These are phyloP conservation scores for Flaveria bidentis DNA, from an alignment of 129 eudicot species.

Conservation along the genomic window DNA sequence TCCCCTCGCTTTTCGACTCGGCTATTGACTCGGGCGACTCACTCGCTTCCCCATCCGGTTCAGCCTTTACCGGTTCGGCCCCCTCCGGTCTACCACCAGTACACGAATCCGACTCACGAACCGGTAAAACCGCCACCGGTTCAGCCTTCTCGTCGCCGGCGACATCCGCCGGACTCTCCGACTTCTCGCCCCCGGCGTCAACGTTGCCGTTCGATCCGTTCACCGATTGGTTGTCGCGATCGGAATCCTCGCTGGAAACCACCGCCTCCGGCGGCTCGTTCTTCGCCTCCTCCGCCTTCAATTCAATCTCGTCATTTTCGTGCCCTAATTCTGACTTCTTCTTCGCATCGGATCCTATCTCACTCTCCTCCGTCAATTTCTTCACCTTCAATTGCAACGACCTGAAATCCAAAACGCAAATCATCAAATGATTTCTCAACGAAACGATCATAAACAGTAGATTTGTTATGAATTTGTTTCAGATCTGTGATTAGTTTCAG, in stretches of 20 bases:
- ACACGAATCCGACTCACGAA: constrained; percentile 54
- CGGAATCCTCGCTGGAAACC: constrained; percentile 42
- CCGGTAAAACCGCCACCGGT: constrained; percentile 41
- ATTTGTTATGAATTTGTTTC: neutral
- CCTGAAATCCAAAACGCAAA: constrained; percentile 44
- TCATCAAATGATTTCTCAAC: neutral
- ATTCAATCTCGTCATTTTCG: constrained; percentile 26
- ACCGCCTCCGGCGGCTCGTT: constrained; percentile 40
- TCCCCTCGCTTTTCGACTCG: constrained; percentile 53
- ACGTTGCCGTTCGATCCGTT: constrained; percentile 68
- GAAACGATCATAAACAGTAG: neutral
- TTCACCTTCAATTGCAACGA: constrained; percentile 81
- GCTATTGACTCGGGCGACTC: constrained; percentile 52
- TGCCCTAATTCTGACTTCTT: constrained; percentile 44
- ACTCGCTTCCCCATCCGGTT: constrained; percentile 37
- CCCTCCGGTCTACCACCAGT: constrained; percentile 68
- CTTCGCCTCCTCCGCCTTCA: constrained; percentile 34
- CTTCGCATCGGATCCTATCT: neutral
- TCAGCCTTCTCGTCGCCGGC: constrained; percentile 33
- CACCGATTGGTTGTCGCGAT: constrained; percentile 55
- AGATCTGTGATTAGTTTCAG: constrained; percentile 22
- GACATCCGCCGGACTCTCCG: constrained; percentile 33
- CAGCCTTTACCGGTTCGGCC: constrained; percentile 30
- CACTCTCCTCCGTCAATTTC: constrained; percentile 68
- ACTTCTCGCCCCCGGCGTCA: constrained; percentile 24